Base-by-base conservation (phyloP, 2,329 filamentous ascomycete species). In the Aspergillus sp. region DNA sequence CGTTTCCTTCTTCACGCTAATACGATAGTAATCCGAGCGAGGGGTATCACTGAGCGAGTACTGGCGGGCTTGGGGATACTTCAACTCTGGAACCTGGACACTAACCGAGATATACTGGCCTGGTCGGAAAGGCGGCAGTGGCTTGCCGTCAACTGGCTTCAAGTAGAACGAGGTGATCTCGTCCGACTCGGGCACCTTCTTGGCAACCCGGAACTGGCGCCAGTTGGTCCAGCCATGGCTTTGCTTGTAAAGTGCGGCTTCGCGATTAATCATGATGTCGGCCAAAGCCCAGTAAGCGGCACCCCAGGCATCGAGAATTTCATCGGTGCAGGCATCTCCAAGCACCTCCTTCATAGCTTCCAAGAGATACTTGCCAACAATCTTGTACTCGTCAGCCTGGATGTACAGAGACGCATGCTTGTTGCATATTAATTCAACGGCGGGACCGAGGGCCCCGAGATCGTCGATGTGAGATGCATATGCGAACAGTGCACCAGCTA, bases 381-480 rank as follows among this genome's bases (percentile, higher is more conserved):
- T 84, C 32, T 82, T 80, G 74, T 92, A 92, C 63, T 91, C 86
- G 39, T 89, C 86, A 0, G 89, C 84, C 57, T 79, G 80, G 70
- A 92, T 86, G 67, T 85, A 86, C 1, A 92, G 81, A 1, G 86
- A 89, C 60, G 84, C 89, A 73, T 92, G 90, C 75, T 91, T 92
- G 73, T 91, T 85, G 73, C 87, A 89, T 65, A 94, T 92, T 68
- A 88, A 84, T 73, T 91, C 87, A 11, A 86, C 74, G 1, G 82
- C 79, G 0, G 83, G 80, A 11, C 73, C 73, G 4, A 92, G 80
- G 21, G 80, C 83, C 49, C 81, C 83, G 0, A 91, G 82, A 70
- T 91, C 83, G 73, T 88, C 85, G 73, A 92, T 90, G 76, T 91
- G 86, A 61, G 84, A 79, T 56, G 90, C 90, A 69, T 91, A 92